These are phyloP conservation scores for Xylaria venustula DNA, from an alignment of 495 filamentous ascomycete genomes.

Conservation along the genomic window DNA sequence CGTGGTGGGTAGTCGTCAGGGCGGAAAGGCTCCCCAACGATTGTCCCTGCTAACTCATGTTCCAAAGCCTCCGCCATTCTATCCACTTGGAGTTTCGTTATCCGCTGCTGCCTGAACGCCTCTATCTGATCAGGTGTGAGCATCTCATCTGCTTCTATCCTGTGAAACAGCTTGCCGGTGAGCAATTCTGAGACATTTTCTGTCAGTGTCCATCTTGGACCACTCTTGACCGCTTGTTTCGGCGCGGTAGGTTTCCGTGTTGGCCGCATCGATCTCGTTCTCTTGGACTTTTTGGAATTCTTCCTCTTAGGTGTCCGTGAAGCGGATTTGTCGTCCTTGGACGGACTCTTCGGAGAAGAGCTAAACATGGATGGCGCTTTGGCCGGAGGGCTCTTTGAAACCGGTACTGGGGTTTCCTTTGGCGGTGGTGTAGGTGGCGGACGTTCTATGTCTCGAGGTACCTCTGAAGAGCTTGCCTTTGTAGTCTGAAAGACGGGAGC, in stretches of 20 bases:
- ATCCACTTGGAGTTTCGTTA: conserved; percentile 26
- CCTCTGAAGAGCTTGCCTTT: conserved; percentile 1
- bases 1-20: conserved; percentile 33
- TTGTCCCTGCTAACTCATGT: conserved; percentile 26
- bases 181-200: conserved; percentile 50
- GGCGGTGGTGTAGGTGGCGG: conserved; percentile 12
- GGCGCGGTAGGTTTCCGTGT: conserved; percentile 23
- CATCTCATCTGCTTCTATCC: conserved; percentile 53
- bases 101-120: conserved; percentile 32
- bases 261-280: conserved; percentile 27
- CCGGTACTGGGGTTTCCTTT: conserved; percentile 4
- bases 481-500: conserved; percentile 10
- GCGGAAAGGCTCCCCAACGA: conserved; percentile 38
- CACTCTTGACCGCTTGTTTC: conserved; percentile 30
- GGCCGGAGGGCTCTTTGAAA: neutral
- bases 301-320: conserved; percentile 34
- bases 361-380: neutral
- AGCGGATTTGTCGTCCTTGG: neutral
- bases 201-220: conserved; percentile 44
- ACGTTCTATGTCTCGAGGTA: neutral
- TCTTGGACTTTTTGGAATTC: conserved; percentile 40
- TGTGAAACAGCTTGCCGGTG: conserved; percentile 42
- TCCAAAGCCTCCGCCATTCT: conserved; percentile 27
- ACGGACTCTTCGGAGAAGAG: neutral
- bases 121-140: conserved; percentile 44